Conservation (phyloP, 345 rosid species). For the Syzygium jambos region DNA sequence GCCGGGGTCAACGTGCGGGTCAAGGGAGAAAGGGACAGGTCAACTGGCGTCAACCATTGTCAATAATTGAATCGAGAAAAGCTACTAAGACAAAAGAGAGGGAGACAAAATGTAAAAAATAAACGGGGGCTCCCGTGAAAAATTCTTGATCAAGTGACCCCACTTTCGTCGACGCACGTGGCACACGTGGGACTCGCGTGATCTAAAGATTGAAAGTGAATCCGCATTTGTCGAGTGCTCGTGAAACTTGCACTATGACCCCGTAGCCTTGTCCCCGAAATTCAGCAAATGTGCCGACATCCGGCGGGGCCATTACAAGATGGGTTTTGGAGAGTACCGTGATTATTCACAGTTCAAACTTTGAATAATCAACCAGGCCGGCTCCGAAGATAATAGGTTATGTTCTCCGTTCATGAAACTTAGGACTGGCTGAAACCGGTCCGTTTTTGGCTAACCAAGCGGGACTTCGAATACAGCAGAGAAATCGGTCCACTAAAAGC, state of each 20-base stretch:
- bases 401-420: background rate
- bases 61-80: background rate
- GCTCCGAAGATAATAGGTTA: background rate
- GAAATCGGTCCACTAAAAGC: background rate
- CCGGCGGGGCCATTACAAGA: background rate
- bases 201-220: background rate
- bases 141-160: too few relatives aligned
- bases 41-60: conserved; percentile 26
- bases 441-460: background rate
- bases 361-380: background rate
- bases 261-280: background rate
- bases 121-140: background rate
- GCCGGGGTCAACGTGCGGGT: conserved; percentile 12
- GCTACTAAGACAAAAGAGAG: background rate
- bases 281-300: background rate
- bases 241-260: background rate
- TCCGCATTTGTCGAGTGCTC: background rate
- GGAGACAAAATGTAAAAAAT: background rate
- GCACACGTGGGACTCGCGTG: background rate
- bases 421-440: background rate
- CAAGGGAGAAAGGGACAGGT: conserved; percentile 26
- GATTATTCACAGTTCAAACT: background rate
- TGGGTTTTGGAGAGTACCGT: background rate
- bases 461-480: background rate
- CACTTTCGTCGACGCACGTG: too few relatives aligned